Evolutionary conservation across 768 basidiomycete species (phyloP).

Genomic region (Tulasnella sp.): DNA sequence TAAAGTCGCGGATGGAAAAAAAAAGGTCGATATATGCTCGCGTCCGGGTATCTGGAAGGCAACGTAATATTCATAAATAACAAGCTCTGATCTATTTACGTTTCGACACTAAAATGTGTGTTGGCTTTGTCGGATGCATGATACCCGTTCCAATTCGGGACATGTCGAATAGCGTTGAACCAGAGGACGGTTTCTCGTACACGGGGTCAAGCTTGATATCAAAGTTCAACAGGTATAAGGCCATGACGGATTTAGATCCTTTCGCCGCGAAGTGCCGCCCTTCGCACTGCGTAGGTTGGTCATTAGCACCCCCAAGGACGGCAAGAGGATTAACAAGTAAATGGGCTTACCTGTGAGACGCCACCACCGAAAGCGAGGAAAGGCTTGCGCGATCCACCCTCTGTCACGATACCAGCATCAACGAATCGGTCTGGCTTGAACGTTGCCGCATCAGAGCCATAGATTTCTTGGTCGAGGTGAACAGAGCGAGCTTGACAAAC

Average conservation of each 20-base stretch:
- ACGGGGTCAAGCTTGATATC: slow-evolving; percentile 16
- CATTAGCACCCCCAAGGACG: neutral
- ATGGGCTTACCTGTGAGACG: slow-evolving; percentile 12
- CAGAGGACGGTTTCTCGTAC: neutral
- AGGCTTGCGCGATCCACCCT: neutral
- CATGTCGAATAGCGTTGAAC: neutral
- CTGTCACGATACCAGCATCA: neutral
- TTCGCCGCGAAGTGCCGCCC: slow-evolving; percentile 23
- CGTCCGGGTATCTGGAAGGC: neutral
- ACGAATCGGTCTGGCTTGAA: slow-evolving; percentile 12
- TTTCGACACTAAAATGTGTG: slow-evolving; percentile 2
- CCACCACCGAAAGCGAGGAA: slow-evolving; percentile 12
- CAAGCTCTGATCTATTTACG: neutral
- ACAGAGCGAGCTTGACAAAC: slow-evolving; percentile 3
- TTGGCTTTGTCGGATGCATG: neutral
- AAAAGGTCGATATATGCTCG: neutral
- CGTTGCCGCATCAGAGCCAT: neutral
- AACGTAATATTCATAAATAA: neutral
- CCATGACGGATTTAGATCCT: slow-evolving; percentile 17
- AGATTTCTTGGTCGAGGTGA: slow-evolving; percentile 4
- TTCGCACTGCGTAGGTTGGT: slow-evolving; percentile 17
- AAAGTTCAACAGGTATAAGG: slow-evolving; percentile 7
- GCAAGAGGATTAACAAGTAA: neutral
- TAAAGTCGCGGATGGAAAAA: no score
- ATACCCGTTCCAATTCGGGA: neutral